phyloP scores from a whole-genome alignment of 2,329 filamentous ascomycete genomes.

The Fusarium sp. region DNA sequence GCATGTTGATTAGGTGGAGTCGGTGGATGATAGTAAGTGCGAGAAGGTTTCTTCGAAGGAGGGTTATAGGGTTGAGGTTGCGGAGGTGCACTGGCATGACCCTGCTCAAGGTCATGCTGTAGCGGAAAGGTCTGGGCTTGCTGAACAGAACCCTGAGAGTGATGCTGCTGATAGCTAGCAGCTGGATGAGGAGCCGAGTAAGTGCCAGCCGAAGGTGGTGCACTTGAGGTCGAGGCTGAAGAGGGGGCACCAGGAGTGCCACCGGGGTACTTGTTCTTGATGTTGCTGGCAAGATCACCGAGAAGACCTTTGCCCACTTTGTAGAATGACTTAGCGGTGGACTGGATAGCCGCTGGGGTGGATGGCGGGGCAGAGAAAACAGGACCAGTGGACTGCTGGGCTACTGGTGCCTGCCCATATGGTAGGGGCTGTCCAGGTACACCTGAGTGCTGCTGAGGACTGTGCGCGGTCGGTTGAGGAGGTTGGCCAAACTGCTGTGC shows the following conservation, averaged over 20 bases:
- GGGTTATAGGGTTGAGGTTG: neutral
- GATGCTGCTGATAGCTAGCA: slow-evolving; percentile 11
- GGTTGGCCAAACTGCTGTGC: neutral
- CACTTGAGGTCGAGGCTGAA: neutral
- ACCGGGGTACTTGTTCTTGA: slow-evolving; percentile 31
- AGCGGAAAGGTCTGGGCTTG: slow-evolving; percentile 11
- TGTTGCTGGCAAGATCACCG: slow-evolving; percentile 27
- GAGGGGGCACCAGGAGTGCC: neutral
- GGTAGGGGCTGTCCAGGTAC: neutral
- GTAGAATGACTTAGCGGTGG: slow-evolving; percentile 21
- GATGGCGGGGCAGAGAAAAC: slow-evolving; percentile 23
- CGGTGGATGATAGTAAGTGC: neutral
- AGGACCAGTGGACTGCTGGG: slow-evolving; percentile 5
- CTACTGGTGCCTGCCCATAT: slow-evolving; percentile 21
- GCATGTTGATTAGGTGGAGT: slow-evolving; percentile 9
- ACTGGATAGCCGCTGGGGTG: neutral
- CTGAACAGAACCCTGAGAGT: slow-evolving; percentile 1
- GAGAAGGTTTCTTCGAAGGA: neutral
- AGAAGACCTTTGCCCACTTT: slow-evolving; percentile 22
- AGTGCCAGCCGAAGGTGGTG: neutral
- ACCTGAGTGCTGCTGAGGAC: neutral
- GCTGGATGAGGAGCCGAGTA: neutral
- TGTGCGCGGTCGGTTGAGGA: neutral
- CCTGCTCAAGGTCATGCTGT: neutral
- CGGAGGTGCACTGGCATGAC: neutral